Evolutionary conservation across 495 filamentous ascomycete species (phyloP).

Genomic region (Tuber melanosporum): DNA sequence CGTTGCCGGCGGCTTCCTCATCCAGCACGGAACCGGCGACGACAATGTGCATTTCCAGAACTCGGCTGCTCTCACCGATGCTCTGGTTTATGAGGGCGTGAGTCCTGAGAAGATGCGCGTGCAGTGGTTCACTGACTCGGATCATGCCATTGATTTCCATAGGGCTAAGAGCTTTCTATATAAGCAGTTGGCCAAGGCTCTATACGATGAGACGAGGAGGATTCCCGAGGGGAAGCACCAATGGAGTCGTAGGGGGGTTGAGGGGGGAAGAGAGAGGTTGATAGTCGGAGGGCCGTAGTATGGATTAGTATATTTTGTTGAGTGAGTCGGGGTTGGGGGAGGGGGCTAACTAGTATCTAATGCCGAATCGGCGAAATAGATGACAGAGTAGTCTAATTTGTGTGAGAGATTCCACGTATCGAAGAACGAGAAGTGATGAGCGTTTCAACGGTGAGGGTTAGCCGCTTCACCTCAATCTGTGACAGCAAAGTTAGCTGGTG

Average conservation of each 20-base stretch:
- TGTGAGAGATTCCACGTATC: too few species aligned
- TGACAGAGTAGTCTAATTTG: too few species aligned
- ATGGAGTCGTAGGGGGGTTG: conserved; percentile 41
- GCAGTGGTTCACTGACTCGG: conserved; percentile 51
- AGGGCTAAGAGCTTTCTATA: conserved; percentile 48
- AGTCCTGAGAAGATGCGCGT: conserved; percentile 37
- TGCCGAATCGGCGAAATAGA: not conserved
- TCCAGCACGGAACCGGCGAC: conserved; percentile 55
- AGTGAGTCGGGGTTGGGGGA: too few species aligned
- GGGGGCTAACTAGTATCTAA: not conserved
- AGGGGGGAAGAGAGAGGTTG: not conserved
- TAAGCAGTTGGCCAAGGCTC: conserved; percentile 47
- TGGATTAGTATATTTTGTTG: not conserved
- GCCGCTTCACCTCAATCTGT: too few species aligned
- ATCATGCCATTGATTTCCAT: conserved; percentile 51
- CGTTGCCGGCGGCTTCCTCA: conserved; percentile 49
- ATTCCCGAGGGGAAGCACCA: conserved; percentile 44
- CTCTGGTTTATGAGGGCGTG: conserved; percentile 49
- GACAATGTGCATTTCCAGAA: conserved; percentile 60
- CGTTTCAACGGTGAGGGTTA: too few species aligned
- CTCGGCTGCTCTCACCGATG: conserved; percentile 49
- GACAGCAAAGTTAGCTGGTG: too few species aligned
- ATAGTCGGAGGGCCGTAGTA: not conserved
- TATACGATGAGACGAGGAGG: conserved; percentile 49
- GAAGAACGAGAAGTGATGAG: too few species aligned